Conservation (phyloP, 768 basidiomycete species). For the Dioszegia aurantiaca region DNA sequence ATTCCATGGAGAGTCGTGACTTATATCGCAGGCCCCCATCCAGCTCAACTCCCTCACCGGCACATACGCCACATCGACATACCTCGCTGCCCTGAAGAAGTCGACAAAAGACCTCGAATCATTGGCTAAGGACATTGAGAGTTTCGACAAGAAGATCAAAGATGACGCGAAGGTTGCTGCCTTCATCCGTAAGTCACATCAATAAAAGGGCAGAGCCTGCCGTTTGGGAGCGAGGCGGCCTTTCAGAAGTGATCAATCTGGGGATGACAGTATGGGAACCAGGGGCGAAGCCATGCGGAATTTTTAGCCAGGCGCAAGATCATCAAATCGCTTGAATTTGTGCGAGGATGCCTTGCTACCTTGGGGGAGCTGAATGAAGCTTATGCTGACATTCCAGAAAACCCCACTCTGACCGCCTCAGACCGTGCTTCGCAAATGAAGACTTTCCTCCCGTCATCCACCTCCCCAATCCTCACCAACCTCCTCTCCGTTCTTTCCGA, state of each 20-base stretch:
- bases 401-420: constrained; percentile 82
- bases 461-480: constrained; percentile 76
- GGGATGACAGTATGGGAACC: too few relatives aligned
- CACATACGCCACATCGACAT: constrained; percentile 52
- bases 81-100: constrained; percentile 61
- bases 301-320: not conserved
- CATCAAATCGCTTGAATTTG: not conserved
- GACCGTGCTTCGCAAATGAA: constrained; percentile 71
- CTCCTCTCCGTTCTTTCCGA: constrained; percentile 83
- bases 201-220: too few relatives aligned
- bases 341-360: too few relatives aligned
- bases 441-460: constrained; percentile 59
- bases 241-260: too few relatives aligned
- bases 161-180: constrained; percentile 63
- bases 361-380: too few relatives aligned
- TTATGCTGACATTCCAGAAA: constrained; percentile 52
- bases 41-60: constrained; percentile 53
- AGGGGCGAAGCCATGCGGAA: too few relatives aligned
- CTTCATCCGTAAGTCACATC: constrained; percentile 62
- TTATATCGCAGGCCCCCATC: constrained; percentile 40
- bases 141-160: constrained; percentile 68
- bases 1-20: not conserved
- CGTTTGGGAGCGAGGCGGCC: too few relatives aligned
- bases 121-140: constrained; percentile 77
- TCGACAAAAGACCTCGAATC: constrained; percentile 77